A percentile compares a stretch with the other conserved stretches of the same genome.
Conservation (phyloP, 768 basidiomycete species). For the Pulveroboletus sp. region DNA sequence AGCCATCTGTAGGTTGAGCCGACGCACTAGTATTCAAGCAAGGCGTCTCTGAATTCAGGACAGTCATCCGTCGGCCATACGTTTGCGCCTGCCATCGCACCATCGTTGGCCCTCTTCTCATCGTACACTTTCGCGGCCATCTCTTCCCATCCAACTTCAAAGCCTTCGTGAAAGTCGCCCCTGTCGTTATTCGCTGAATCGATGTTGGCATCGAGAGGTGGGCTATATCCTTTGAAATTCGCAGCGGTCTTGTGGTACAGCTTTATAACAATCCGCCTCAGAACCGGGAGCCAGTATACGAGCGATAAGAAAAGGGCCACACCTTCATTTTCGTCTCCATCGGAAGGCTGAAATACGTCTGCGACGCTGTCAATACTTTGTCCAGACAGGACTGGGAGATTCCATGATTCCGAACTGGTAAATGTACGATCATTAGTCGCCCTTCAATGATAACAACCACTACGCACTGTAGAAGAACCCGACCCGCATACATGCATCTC, state of each 20-base stretch:
- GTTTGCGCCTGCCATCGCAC: conserved; percentile 69
- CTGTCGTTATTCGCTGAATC: conserved; percentile 58
- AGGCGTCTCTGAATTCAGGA: conserved; percentile 56
- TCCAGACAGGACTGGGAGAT: conserved; percentile 54
- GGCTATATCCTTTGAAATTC: conserved; percentile 80
- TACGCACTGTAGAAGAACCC: conserved; percentile 82
- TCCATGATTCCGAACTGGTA: conserved; percentile 73
- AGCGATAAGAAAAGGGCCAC: conserved; percentile 1
- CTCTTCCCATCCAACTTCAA: conserved; percentile 79
- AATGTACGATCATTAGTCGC: not conserved
- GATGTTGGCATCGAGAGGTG: conserved; percentile 69
- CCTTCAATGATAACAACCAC: not conserved
- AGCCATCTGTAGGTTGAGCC: conserved; percentile 13
- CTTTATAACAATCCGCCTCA: conserved; percentile 33
- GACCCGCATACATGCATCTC: conserved; percentile 75
- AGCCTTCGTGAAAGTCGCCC: conserved; percentile 92
- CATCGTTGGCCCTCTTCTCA: conserved; percentile 37
- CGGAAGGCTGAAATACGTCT: conserved; percentile 67
- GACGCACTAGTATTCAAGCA: conserved; percentile 66
- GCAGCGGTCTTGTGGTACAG: conserved; percentile 64
- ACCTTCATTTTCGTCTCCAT: conserved; percentile 67
- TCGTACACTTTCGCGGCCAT: conserved; percentile 28
- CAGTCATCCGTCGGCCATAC: conserved; percentile 71
- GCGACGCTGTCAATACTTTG: conserved; percentile 43
- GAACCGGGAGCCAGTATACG: not conserved